Evolutionary conservation across 345 rosid genomes (phyloP), one percentile per base, ranked within the genome.

Genomic region (Hibiscus tridactylites): DNA sequence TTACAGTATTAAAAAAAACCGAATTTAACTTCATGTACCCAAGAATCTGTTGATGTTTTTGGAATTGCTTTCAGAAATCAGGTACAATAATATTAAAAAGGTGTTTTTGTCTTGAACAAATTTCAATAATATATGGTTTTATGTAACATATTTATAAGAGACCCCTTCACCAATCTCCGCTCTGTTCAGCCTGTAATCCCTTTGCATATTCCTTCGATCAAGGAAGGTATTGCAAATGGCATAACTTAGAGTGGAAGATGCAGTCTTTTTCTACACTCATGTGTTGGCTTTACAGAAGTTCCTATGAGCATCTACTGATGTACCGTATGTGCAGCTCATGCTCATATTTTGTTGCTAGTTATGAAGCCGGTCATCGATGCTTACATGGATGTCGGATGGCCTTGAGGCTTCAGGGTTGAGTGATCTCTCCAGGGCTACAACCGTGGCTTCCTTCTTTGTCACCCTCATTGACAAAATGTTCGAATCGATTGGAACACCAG

Each of bases 391-490:
- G 98, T 78, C 91, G 88, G 97, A 94, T 84, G 98, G 97, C 70
- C 98, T 94, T 5, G 97, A 94, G 84, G 92, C 91, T 15, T 94
- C 96, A 74, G 96, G 96, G 69, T 81, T 91, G 49, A 78, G 77
- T 79, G 97, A 94, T 78, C 97, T 94, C 80, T 91, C 98, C n/a
- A 90, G 83, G 81, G 93, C 91, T 71, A 94, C 97, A 9, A 91
- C 96, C 77, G 97, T 91, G 75, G 98, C 98, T 56, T 91, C 98
- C 72, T 94, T 94, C 85, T 94, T 91, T 70, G 97, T 94, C 77
- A 88, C 96, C 76, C 88, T 91, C 52, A 80, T 91, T 80, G 98
- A 91, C 88, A 91, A 94, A 81, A 81, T 90, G 95, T 89, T 94
- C 3, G 98, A 91, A 83, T 82, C 86, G 77, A 86, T 87, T 64